Conservation (phyloP, 352 stramenopile species). For the Phytophthora pisi region DNA sequence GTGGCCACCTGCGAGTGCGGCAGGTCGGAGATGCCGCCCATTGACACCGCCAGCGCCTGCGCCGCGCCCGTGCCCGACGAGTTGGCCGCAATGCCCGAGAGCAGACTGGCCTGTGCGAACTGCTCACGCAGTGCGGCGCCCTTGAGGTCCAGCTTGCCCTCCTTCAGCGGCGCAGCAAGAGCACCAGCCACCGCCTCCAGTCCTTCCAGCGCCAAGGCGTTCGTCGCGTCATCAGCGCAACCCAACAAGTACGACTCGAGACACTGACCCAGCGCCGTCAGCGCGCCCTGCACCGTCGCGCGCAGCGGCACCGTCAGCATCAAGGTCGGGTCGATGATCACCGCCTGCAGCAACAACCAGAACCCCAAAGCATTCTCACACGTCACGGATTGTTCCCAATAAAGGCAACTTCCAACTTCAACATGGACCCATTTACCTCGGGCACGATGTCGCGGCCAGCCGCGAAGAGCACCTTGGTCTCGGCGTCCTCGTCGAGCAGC, state of each 20-base stretch:
- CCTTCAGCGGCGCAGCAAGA: slow-evolving; percentile 56
- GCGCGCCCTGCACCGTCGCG: slow-evolving; percentile 57
- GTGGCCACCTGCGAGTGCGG: slow-evolving; percentile 65
- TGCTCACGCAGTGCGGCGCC: slow-evolving; percentile 54
- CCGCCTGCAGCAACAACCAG: slow-evolving; percentile 36
- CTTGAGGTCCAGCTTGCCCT: slow-evolving; percentile 74
- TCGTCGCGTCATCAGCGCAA: slow-evolving; percentile 44
- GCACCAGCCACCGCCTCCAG: slow-evolving; percentile 59
- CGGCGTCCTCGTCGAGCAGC: slow-evolving; percentile 69
- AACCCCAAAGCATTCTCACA: slow-evolving; percentile 3
- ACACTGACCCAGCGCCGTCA: slow-evolving; percentile 73
- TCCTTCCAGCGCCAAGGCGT: slow-evolving; percentile 61
- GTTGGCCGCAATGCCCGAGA: slow-evolving; percentile 58
- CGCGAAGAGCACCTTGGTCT: slow-evolving; percentile 62
- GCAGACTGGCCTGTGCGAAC: slow-evolving; percentile 59
- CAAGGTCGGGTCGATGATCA: slow-evolving; percentile 74
- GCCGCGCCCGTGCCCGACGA: slow-evolving; percentile 59
- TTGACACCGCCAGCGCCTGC: slow-evolving; percentile 63
- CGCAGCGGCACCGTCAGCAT: slow-evolving; percentile 64
- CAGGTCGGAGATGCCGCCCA: slow-evolving; percentile 73
- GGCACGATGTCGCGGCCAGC: slow-evolving; percentile 46
- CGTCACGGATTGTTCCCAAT: slow-evolving; percentile 6
- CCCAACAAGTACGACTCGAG: slow-evolving; percentile 76
- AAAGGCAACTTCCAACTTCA: slow-evolving; percentile 24
- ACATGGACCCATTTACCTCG: slow-evolving; percentile 23